Evolutionary conservation across 805 yeast species (phyloP).

Genomic region (Metschnikowia gelsemii): DNA sequence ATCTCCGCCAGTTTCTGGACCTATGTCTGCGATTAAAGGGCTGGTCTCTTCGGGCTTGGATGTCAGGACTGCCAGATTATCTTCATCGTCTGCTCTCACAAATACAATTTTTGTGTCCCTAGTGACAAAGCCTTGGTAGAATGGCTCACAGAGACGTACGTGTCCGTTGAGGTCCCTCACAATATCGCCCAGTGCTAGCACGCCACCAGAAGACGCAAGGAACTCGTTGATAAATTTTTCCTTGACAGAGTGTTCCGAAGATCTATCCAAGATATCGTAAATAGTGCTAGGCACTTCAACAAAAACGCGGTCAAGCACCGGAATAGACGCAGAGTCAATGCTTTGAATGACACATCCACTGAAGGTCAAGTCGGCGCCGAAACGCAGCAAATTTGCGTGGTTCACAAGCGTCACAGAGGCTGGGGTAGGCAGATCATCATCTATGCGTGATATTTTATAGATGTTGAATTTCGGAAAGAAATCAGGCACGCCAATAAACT

Average conservation of each 20-base stretch:
- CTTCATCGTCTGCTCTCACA: conserved; percentile 30
- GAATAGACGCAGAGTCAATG: conserved; percentile 33
- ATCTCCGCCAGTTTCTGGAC: background rate
- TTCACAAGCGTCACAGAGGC: conserved; percentile 41
- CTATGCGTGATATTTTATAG: conserved; percentile 35
- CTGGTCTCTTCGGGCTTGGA: background rate
- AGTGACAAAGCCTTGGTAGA: conserved; percentile 60
- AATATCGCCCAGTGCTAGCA: conserved; percentile 43
- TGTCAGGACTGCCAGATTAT: too few species aligned
- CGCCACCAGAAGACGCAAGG: conserved; percentile 23
- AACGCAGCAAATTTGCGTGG: conserved; percentile 32
- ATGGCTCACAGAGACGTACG: conserved; percentile 68
- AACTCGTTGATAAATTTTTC: conserved; percentile 31
- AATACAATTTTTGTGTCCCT: conserved; percentile 53
- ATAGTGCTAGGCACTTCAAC: conserved; percentile 47
- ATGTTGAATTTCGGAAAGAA: conserved; percentile 35
- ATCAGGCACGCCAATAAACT: conserved; percentile 41
- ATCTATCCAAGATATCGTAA: conserved; percentile 32
- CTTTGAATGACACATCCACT: conserved; percentile 38
- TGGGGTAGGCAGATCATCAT: conserved; percentile 23
- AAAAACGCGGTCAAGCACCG: conserved; percentile 44
- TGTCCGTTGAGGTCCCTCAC: conserved; percentile 47
- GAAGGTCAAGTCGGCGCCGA: conserved; percentile 43
- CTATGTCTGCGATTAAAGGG: background rate
- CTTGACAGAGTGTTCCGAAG: conserved; percentile 34